These are phyloP conservation scores for Streptanthus diversifolius DNA, from an alignment of 345 rosid genomes.

Conservation along the genomic window DNA sequence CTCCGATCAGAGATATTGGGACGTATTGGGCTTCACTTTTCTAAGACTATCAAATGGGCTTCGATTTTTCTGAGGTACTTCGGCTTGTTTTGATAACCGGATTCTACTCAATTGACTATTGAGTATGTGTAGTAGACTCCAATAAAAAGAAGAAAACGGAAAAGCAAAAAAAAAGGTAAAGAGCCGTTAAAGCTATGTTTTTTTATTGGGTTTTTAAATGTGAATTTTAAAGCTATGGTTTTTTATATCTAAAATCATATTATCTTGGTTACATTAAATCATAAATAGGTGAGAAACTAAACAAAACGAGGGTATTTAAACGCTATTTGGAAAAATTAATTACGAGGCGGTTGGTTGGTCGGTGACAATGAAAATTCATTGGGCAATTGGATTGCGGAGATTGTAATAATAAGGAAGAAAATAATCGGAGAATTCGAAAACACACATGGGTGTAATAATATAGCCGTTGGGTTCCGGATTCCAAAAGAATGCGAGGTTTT, in stretches of 20 bases:
- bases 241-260: neutral
- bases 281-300: neutral
- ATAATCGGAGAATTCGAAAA: slow-evolving; percentile 30
- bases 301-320: neutral
- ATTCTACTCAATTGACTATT: neutral
- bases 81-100: neutral
- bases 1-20: neutral
- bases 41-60: neutral
- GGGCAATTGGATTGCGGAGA: neutral
- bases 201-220: neutral
- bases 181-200: neutral
- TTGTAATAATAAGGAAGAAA: slow-evolving; percentile 16
- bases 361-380: slow-evolving; percentile 17
- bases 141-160: neutral
- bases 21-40: neutral
- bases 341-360: slow-evolving; percentile 1
- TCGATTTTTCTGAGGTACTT: neutral
- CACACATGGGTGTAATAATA: slow-evolving; percentile 34
- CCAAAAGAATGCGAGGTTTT: slow-evolving; percentile 30
- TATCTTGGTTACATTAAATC: neutral
- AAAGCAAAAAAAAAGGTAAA: slow-evolving; percentile 5
- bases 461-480: slow-evolving; percentile 45
- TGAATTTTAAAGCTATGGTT: neutral
- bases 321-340: neutral
- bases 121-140: neutral